Base-by-base conservation (phyloP, 2,329 filamentous ascomycete species). In the Fusarium fujikuroi region DNA sequence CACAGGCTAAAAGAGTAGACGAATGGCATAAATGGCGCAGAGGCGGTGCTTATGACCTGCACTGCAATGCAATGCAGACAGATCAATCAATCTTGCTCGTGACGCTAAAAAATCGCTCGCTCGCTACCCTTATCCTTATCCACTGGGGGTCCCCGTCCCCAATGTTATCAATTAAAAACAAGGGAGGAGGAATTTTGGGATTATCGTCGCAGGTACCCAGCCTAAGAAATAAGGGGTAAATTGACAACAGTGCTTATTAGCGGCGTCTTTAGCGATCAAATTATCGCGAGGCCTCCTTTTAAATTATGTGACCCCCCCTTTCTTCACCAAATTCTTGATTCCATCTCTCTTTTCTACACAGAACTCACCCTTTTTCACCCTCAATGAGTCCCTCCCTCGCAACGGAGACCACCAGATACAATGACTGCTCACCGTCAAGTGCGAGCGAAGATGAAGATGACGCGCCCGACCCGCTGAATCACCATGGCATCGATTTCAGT, bases 391-490 rank as follows among this genome's bases (percentile, higher is more conserved):
- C 66, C 52, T 71, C 71, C 34, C 62, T 74, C 50, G 71, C 57
- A 23, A 30, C 71, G 15, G 71, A 73, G 43, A 63, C 71, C n/a
- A 39, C 71, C 52, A 73, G 71, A 63, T 74, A 72, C 52, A 73
- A 73, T 70, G 71, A 74, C 39, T 72, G 71, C 63, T 71, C 71
- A 70, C 52, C 56, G 40, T 49, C 57, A 37, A 73, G 65, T 74
- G 71, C 67, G 63, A 74, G 71, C 71, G 71, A 73, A 65, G 71
- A 73, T 43, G 71, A 73, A 47, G 71, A 73, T 30, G 71, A 73
- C 65, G 59, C 70, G 61, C 42, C 70, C 25, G 61, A 69, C 63
- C 66, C 66, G 52, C 23, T 70, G 46, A 69, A 49, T 59, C 66
- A 69, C n/a, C 65, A 69, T 66, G 70, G 70, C 11, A 43, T 61